Percentiles rank a stretch among this genome's conserved stretches.
phyloP scores from a whole-genome alignment of 345 rosid species.

The Microthlaspi erraticum region DNA sequence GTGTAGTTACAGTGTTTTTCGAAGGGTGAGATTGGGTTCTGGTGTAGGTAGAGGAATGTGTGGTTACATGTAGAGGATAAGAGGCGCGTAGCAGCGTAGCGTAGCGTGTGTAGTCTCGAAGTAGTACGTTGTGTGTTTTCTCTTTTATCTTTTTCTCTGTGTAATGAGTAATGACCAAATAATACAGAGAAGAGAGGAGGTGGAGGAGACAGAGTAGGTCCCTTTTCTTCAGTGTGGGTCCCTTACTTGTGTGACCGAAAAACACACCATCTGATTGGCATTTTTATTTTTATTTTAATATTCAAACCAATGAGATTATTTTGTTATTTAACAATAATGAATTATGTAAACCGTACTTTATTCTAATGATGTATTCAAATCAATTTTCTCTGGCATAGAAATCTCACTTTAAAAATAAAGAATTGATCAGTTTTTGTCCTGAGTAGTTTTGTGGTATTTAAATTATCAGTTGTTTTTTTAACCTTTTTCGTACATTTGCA shows the following conservation, averaged over 20 bases:
- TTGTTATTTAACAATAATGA: background rate
- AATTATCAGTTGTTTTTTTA: background rate
- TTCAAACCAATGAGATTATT: background rate
- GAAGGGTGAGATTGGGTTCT: slow-evolving; percentile 19
- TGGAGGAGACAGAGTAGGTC: slow-evolving; percentile 39
- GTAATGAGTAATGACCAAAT: slow-evolving; percentile 40
- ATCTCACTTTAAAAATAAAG: slow-evolving; percentile 8
- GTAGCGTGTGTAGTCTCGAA: slow-evolving; percentile 28
- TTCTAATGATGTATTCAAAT: background rate
- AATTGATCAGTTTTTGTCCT: slow-evolving; percentile 28
- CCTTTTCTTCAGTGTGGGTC: slow-evolving; percentile 41
- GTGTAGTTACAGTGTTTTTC: background rate
- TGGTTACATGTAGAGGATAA: slow-evolving; percentile 12
- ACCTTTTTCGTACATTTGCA: background rate
- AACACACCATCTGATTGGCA: slow-evolving; percentile 42
- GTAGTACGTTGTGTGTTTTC: slow-evolving; percentile 21
- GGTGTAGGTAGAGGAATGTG: background rate
- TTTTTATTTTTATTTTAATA: background rate
- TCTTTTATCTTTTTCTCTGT: background rate
- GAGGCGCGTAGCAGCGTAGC: slow-evolving; percentile 29
- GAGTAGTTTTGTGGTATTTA: slow-evolving; percentile 11
- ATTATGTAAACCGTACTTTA: slow-evolving; percentile 6
- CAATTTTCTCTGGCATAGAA: background rate
- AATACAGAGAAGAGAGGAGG: slow-evolving; percentile 19
- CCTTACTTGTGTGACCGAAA: slow-evolving; percentile 38